A percentile compares a stretch with the other conserved stretches of the same genome.
Conservation (phyloP, 164 flowering plant species). For the Magnolia kwangsiensis region DNA sequence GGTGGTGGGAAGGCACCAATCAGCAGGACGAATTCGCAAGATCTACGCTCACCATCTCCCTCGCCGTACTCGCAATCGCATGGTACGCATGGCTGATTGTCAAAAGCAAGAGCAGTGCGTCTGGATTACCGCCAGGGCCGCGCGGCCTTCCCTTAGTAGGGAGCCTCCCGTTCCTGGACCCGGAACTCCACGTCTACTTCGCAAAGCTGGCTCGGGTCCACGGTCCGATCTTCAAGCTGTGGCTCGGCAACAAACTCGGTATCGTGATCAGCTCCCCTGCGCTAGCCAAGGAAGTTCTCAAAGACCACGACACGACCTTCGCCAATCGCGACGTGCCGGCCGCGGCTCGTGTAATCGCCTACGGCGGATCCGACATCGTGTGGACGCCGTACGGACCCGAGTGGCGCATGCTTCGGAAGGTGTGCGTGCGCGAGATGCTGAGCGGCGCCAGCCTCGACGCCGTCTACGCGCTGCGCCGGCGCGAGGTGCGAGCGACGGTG, state of each 20-base stretch:
- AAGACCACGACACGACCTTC: slow-evolving; percentile 41
- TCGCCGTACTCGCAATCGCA: background rate
- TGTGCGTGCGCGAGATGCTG: slow-evolving; percentile 40
- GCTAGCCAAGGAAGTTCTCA: slow-evolving; percentile 35
- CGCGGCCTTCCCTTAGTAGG: slow-evolving; percentile 48
- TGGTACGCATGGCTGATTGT: slow-evolving; percentile 7
- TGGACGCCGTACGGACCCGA: slow-evolving; percentile 38
- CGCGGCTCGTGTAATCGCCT: slow-evolving; percentile 18
- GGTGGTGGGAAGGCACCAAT: slow-evolving; percentile 11
- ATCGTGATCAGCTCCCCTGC: slow-evolving; percentile 40
- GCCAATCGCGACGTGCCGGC: slow-evolving; percentile 47
- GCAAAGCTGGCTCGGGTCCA: slow-evolving; percentile 25
- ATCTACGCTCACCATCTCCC: slow-evolving; percentile 3
- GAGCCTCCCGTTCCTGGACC: slow-evolving; percentile 40
- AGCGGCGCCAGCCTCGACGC: slow-evolving; percentile 31
- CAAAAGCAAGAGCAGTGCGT: background rate
- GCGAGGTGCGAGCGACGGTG: slow-evolving; percentile 30
- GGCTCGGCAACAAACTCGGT: slow-evolving; percentile 36
- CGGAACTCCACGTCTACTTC: slow-evolving; percentile 40
- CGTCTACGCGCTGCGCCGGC: slow-evolving; percentile 31
- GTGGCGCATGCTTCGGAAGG: slow-evolving; percentile 46
- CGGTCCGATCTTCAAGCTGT: slow-evolving; percentile 41
- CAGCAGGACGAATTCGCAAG: slow-evolving; percentile 1
- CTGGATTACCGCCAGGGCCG: slow-evolving; percentile 53
- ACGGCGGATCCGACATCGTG: slow-evolving; percentile 40